Percentiles rank a stretch among this genome's conserved stretches.
These are phyloP conservation scores for Chaetomium sp. DNA, from an alignment of 2,329 filamentous ascomycete genomes.

Conservation along the genomic window DNA sequence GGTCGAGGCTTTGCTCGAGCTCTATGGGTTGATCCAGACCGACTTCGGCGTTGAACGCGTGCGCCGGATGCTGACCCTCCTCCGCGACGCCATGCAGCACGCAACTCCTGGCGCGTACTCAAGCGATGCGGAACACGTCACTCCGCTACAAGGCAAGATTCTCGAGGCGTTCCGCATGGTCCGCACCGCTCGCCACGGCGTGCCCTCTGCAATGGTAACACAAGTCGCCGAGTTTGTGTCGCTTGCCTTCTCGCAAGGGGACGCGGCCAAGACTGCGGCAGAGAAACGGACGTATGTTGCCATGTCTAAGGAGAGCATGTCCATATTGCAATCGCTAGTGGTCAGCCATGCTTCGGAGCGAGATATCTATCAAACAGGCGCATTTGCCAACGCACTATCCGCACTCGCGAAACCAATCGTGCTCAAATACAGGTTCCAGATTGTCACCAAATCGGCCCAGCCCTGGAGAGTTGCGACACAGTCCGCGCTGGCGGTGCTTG, in stretches of 20 bases:
- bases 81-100: conserved; percentile 64
- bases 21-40: conserved; percentile 67
- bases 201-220: conserved; percentile 61
- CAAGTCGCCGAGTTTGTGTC: conserved; percentile 65
- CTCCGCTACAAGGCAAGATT: conserved; percentile 63
- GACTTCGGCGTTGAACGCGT: conserved; percentile 58
- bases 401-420: conserved; percentile 64
- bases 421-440: conserved; percentile 74
- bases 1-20: conserved; percentile 64
- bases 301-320: conserved; percentile 76
- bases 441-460: conserved; percentile 61
- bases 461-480: conserved; percentile 78
- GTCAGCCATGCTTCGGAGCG: conserved; percentile 52
- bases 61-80: conserved; percentile 60
- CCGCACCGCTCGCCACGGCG: conserved; percentile 56
- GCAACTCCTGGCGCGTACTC: conserved; percentile 63
- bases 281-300: conserved; percentile 77
- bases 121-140: conserved; percentile 66
- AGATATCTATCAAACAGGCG: conserved; percentile 64
- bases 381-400: conserved; percentile 57
- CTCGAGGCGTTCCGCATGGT: conserved; percentile 62
- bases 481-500: conserved; percentile 61
- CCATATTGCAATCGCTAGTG: conserved; percentile 56
- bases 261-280: conserved; percentile 29
- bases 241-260: conserved; percentile 54